A percentile compares a stretch with the other conserved stretches of the same genome.
Conservation (phyloP, 2,329 filamentous ascomycete species). For the Cladosporium sp. region DNA sequence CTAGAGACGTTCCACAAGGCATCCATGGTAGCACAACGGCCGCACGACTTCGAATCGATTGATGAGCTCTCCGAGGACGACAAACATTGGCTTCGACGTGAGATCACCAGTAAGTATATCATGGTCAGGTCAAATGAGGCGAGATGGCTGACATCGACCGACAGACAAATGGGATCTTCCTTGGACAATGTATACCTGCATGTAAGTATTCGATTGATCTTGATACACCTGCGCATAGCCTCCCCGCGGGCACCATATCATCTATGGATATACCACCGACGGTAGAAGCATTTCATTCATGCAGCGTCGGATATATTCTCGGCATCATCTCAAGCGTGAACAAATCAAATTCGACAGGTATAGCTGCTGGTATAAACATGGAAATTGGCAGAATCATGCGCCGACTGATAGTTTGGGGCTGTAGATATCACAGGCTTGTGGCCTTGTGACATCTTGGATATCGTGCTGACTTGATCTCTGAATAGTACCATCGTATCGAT, state of each 20-base stretch:
- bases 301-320: too few relatives aligned
- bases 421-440: too few relatives aligned
- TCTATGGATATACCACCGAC: too few relatives aligned
- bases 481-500: conserved; percentile 44
- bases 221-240: too few relatives aligned
- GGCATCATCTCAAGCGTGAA: too few relatives aligned
- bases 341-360: too few relatives aligned
- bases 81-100: conserved; percentile 39
- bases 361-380: too few relatives aligned
- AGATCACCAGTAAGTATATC: conserved; percentile 36
- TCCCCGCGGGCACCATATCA: too few relatives aligned
- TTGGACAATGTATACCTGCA: conserved; percentile 45
- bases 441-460: neutral
- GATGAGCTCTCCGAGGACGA: conserved; percentile 42
- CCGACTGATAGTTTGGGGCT: too few relatives aligned
- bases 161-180: conserved; percentile 48
- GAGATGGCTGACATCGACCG: neutral
- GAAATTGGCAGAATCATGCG: too few relatives aligned
- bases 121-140: too few relatives aligned
- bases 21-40: conserved; percentile 48
- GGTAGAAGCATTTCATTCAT: too few relatives aligned
- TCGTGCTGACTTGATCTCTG: neutral
- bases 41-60: conserved; percentile 42
- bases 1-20: conserved; percentile 46
- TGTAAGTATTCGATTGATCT: conserved; percentile 19